Evolutionary conservation across 23 red algal species (phyloP).

Genomic region (Chondrus crispus): DNA sequence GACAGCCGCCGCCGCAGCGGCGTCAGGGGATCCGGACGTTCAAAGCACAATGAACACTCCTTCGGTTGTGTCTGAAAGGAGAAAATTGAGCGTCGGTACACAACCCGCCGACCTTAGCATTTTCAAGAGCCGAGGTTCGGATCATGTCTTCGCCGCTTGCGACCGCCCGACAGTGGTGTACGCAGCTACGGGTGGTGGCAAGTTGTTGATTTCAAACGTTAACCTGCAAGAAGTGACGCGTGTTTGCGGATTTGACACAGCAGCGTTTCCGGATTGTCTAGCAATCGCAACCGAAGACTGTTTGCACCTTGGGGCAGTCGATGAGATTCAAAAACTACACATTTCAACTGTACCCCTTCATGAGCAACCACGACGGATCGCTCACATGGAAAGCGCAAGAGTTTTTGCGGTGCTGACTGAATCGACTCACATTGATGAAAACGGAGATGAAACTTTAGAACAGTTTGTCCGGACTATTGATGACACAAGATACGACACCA

Average conservation of each 20-base stretch:
- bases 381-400: slow-evolving; percentile 59
- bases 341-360: slow-evolving; percentile 77
- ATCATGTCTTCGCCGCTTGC: slow-evolving; percentile 92
- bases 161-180: slow-evolving; percentile 94
- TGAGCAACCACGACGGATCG: slow-evolving; percentile 92
- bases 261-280: slow-evolving; percentile 87
- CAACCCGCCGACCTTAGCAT: slow-evolving; percentile 81
- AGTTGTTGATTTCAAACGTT: slow-evolving; percentile 82
- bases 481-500: slow-evolving; percentile 74
- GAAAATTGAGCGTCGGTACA: slow-evolving; percentile 78
- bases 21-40: background rate
- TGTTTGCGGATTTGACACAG: slow-evolving; percentile 83
- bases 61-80: slow-evolving; percentile 50
- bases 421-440: slow-evolving; percentile 24
- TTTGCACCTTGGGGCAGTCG: slow-evolving; percentile 85
- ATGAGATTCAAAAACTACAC: slow-evolving; percentile 97
- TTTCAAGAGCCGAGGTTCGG: slow-evolving; percentile 61
- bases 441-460: slow-evolving; percentile 48
- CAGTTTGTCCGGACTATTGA: slow-evolving; percentile 73
- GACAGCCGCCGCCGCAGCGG: background rate
- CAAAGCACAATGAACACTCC: background rate
- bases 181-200: slow-evolving; percentile 57
- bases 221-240: slow-evolving; percentile 92
- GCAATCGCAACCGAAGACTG: slow-evolving; percentile 78
- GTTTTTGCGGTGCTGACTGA: slow-evolving; percentile 81